Percentiles rank a stretch among this genome's conserved stretches.
These are phyloP conservation scores for Hansenula lynferdii DNA, from an alignment of 1,139 yeast species.

Conservation along the genomic window DNA sequence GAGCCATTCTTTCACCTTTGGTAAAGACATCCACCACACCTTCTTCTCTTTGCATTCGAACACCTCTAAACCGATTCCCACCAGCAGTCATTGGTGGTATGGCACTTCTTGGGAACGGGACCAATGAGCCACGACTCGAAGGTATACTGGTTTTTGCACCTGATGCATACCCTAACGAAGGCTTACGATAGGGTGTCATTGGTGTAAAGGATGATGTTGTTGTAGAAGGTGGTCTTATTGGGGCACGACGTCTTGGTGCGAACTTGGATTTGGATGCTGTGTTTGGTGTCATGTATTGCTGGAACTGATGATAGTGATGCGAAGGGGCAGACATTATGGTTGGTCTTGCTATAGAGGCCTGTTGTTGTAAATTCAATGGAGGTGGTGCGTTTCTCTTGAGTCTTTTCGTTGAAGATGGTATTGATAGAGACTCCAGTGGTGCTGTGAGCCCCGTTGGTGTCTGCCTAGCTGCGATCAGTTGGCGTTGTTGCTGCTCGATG, in stretches of 20 bases:
- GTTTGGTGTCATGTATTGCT: conserved; percentile 11
- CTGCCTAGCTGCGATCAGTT: conserved; percentile 39
- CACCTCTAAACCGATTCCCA: conserved; percentile 17
- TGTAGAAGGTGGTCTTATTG: not conserved
- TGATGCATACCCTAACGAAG: not conserved
- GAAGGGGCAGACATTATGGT: conserved; percentile 45
- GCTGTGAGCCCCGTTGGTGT: conserved; percentile 18
- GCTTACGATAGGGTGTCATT: conserved; percentile 1
- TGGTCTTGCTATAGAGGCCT: conserved; percentile 23
- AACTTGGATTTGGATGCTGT: conserved; percentile 3
- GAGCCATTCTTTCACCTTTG: conserved; percentile 45
- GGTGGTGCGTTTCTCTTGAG: conserved; percentile 44
- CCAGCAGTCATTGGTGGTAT: conserved; percentile 21
- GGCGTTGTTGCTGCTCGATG: conserved; percentile 45
- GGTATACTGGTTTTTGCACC: conserved; percentile 1
- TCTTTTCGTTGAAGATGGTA: conserved; percentile 31
- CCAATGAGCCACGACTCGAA: no score
- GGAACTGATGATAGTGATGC: conserved; percentile 26
- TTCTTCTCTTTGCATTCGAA: conserved; percentile 8
- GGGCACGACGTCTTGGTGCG: not conserved
- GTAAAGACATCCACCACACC: conserved; percentile 43
- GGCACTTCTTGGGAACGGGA: conserved; percentile 19
- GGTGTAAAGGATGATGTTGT: not conserved
- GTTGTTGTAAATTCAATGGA: conserved; percentile 31
- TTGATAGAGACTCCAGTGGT: conserved; percentile 22